These are phyloP conservation scores for Aureobasidium leucospermi DNA, from an alignment of 2,329 filamentous ascomycete genomes.

Conservation along the genomic window DNA sequence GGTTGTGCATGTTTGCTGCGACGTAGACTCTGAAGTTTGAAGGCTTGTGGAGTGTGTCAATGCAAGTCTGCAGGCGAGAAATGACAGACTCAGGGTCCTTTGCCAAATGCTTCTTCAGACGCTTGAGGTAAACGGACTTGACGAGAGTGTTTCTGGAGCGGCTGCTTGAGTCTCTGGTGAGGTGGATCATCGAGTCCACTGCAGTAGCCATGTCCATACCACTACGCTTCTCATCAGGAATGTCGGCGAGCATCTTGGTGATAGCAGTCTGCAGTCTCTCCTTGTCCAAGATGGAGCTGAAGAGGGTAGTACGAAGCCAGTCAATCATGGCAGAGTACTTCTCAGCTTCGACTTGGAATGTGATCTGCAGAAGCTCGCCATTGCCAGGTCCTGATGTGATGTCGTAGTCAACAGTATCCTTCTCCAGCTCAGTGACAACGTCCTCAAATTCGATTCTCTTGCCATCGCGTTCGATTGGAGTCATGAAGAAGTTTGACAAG, in stretches of 20 bases:
- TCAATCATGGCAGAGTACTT: conserved; percentile 77
- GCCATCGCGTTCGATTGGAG: conserved; percentile 71
- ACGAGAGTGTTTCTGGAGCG: conserved; percentile 77
- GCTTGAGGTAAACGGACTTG: conserved; percentile 78
- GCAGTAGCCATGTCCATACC: conserved; percentile 59
- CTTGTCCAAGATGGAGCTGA: conserved; percentile 80
- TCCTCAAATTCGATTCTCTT: conserved; percentile 79
- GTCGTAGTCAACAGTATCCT: conserved; percentile 78
- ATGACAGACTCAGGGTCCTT: conserved; percentile 70
- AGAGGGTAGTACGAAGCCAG: conserved; percentile 82
- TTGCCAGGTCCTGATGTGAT: conserved; percentile 68
- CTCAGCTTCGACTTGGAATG: conserved; percentile 78
- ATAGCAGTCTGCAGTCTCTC: conserved; percentile 55
- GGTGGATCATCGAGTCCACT: conserved; percentile 69
- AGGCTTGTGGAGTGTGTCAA: conserved; percentile 68
- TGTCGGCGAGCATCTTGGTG: conserved; percentile 79
- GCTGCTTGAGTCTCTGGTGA: conserved; percentile 65
- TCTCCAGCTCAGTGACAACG: conserved; percentile 83
- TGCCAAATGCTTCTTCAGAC: conserved; percentile 72
- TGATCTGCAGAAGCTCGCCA: conserved; percentile 71
- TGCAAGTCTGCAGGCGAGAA: conserved; percentile 65
- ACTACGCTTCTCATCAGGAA: conserved; percentile 85
- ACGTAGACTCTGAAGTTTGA: conserved; percentile 82
- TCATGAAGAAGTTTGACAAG: conserved; percentile 88
- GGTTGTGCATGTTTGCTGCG: conserved; percentile 68